Percentiles rank a stretch among this genome's conserved stretches.
These are phyloP conservation scores for Gossypium schwendimanii DNA, from an alignment of 441 rosid genomes.

Conservation along the genomic window DNA sequence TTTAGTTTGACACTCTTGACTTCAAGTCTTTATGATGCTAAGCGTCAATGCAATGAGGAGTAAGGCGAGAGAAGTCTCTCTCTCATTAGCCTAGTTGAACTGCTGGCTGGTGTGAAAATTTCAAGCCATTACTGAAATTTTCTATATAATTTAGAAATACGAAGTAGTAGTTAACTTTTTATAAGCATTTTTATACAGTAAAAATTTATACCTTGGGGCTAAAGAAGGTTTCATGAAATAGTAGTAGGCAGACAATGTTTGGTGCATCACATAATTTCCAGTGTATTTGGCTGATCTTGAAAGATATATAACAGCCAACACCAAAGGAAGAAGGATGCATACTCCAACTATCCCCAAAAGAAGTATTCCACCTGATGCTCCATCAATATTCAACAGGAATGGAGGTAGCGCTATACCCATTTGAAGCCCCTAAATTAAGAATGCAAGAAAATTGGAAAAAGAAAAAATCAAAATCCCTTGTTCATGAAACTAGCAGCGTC, in stretches of 20 bases:
- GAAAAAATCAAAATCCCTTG: not conserved
- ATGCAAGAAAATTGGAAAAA: not conserved
- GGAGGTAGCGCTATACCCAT: conserved; percentile 99
- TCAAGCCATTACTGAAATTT: not conserved
- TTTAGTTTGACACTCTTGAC: not conserved
- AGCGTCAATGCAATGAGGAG: not conserved
- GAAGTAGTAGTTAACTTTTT: not conserved
- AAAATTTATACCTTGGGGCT: conserved; percentile 71
- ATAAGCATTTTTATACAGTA: not conserved
- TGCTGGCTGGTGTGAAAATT: not conserved
- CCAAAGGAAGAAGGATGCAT: conserved; percentile 91
- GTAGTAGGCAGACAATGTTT: conserved; percentile 80
- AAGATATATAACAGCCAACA: conserved; percentile 89
- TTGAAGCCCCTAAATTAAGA: conserved; percentile 77
- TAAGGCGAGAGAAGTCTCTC: not conserved
- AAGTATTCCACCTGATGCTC: conserved; percentile 93
- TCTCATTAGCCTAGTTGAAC: not conserved
- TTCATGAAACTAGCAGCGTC: not conserved
- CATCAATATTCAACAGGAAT: conserved; percentile 85
- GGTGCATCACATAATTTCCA: conserved; percentile 98
- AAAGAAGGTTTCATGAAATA: conserved; percentile 92
- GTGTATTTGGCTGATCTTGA: conserved; percentile 94
- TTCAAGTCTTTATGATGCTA: not conserved
- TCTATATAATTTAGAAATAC: conserved; percentile 1
- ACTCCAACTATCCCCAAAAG: conserved; percentile 95